These are phyloP conservation scores for Phytophthora constricta DNA, from an alignment of 352 stramenopile species.

Conservation along the genomic window DNA sequence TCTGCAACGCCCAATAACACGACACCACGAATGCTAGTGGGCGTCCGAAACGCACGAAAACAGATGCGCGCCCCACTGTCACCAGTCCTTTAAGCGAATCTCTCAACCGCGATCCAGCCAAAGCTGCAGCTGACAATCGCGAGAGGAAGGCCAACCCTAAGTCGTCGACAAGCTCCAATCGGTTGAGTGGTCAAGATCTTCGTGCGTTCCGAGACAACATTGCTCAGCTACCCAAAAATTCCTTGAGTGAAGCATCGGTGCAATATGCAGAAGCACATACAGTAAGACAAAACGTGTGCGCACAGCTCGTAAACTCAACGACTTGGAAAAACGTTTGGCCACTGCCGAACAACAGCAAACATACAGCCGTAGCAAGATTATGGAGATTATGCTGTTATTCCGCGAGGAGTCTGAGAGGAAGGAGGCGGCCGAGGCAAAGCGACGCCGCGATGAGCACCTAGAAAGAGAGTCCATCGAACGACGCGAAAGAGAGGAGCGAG, in stretches of 20 bases:
- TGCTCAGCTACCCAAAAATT: background rate
- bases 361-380: background rate
- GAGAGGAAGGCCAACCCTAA: background rate
- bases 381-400: constrained; percentile 4
- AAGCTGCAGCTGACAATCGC: background rate
- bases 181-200: background rate
- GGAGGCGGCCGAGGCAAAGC: background rate
- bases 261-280: background rate
- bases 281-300: background rate
- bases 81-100: background rate
- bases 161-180: background rate
- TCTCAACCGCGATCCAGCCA: background rate
- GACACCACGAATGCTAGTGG: background rate
- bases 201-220: background rate
- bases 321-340: background rate
- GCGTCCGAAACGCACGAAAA: background rate
- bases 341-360: background rate
- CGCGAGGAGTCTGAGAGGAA: constrained; percentile 9
- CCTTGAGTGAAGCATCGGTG: background rate
- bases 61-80: background rate
- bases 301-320: background rate
- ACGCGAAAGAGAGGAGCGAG: background rate
- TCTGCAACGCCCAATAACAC: too few species aligned
- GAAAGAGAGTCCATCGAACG: background rate
- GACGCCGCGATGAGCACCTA: background rate